phyloP scores from a whole-genome alignment of 164 flowering plant species.

The Piper longum region DNA sequence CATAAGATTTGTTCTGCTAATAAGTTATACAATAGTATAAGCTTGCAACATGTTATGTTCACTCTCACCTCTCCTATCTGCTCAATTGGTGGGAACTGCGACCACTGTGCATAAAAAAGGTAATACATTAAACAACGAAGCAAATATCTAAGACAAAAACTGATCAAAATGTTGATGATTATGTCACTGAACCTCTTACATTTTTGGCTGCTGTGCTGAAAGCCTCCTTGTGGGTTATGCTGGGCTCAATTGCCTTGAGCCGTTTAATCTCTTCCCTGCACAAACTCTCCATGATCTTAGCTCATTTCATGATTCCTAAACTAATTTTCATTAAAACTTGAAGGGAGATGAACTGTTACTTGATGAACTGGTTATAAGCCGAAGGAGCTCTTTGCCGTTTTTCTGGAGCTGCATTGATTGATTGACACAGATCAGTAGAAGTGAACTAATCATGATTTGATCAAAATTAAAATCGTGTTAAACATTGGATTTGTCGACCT shows the following conservation, averaged over 20 bases:
- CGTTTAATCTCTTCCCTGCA: conserved; percentile 79
- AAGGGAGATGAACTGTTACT: conserved; percentile 17
- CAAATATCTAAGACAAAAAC: not conserved
- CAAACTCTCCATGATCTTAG: not conserved
- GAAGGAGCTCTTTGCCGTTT: conserved; percentile 77
- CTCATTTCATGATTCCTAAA: not conserved
- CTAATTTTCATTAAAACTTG: no score
- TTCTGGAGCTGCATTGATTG: conserved; percentile 50
- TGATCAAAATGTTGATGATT: no score
- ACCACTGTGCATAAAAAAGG: not conserved
- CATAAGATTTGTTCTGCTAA: no score
- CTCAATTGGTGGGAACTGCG: not conserved
- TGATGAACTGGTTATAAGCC: conserved; percentile 74
- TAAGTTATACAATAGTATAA: no score
- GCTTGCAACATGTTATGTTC: no score
- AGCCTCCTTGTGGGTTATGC: conserved; percentile 76
- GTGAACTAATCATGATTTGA: no score
- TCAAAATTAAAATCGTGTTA: not conserved
- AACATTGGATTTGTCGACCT: not conserved
- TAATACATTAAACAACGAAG: not conserved
- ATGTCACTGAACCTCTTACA: conserved; percentile 22
- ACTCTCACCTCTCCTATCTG: not conserved
- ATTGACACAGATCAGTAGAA: not conserved
- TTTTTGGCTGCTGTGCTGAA: conserved; percentile 86
- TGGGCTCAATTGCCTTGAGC: conserved; percentile 59